Base-by-base conservation (phyloP, 371 early-diverging fungal species). In the Mucor racemosus region DNA sequence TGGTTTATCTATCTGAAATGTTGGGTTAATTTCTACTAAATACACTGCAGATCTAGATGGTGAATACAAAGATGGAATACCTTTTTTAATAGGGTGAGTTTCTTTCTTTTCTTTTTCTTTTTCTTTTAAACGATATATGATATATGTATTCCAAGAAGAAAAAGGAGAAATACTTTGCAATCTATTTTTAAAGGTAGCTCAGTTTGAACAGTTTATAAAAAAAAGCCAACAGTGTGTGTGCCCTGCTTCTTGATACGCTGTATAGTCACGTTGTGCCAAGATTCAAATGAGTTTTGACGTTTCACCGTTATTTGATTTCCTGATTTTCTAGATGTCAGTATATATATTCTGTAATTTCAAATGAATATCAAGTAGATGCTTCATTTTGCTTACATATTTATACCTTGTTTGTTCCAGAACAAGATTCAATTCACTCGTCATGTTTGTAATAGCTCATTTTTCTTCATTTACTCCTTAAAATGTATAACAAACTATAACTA, bases 211-310 rank as follows among this genome's bases (percentile, higher is more conserved):
- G 38, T 11, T 38, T 11, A 38, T 7, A 11, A 38, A 38, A 38
- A 11, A 7, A 38, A 38, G 5, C 38, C 31, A 19, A 8, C 53
- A 5, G 1, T 53, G 53, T 31, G 53, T 53, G 53, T 53, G 53
- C 53, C 26, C 53, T 53, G 53, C 26, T 31, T 53, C 31, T 53
- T 53, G 53, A 53, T 53, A 53, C 31, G 31, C 53, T 53, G 53
- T 53, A 31, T 13, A 21, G 53, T 53, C 53, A 53, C 53, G 53
- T 31, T 53, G 53, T 21, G 53, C 53, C 53, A 53, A 53, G 53
- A 31, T 11, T 53, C 53, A 53, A 53, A 53, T 53, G 53, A 1
- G 31, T 26, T 31, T 53, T 53, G 53, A 31, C 53, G 53, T 53
- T 31, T 53, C 53, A 53, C 53, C 6, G 53, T 26, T 53, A 53